phyloP scores from a whole-genome alignment of 2,329 filamentous ascomycete genomes.

The Colletotrichum sp. region DNA sequence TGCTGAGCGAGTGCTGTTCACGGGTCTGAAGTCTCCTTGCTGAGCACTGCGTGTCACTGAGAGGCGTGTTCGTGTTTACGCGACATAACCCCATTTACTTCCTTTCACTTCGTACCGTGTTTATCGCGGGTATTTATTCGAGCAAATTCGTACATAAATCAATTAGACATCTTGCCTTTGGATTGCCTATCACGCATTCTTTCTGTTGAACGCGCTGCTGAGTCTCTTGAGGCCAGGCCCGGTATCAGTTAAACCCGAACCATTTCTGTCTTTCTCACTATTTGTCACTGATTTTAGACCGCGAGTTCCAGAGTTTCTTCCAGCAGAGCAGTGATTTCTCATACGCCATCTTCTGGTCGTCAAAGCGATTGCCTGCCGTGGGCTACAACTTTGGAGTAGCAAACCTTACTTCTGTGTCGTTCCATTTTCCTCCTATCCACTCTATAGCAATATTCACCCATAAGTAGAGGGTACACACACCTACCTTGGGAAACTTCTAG shows the following conservation, averaged over 20 bases:
- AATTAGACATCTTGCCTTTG: background rate
- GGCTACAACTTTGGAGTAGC: background rate
- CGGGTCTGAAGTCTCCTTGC: background rate
- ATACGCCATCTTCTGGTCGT: background rate
- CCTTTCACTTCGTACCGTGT: background rate
- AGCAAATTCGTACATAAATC: background rate
- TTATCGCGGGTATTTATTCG: background rate
- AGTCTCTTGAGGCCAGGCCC: background rate
- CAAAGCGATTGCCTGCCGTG: background rate
- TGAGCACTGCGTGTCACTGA: background rate
- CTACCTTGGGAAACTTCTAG: background rate
- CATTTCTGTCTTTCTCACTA: background rate
- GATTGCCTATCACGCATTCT: accelerated
- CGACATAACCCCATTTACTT: background rate
- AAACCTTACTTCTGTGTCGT: background rate
- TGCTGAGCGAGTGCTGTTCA: background rate
- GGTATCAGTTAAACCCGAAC: background rate
- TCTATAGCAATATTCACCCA: background rate
- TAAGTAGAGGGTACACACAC: accelerated
- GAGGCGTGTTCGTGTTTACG: background rate
- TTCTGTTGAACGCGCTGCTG: background rate
- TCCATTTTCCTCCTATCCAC: background rate
- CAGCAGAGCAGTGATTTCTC: background rate
- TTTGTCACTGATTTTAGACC: background rate
- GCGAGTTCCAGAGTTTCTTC: background rate